Evolutionary conservation across 73 alveolate species (phyloP).

Genomic region (Paramecium tetraurelia): DNA sequence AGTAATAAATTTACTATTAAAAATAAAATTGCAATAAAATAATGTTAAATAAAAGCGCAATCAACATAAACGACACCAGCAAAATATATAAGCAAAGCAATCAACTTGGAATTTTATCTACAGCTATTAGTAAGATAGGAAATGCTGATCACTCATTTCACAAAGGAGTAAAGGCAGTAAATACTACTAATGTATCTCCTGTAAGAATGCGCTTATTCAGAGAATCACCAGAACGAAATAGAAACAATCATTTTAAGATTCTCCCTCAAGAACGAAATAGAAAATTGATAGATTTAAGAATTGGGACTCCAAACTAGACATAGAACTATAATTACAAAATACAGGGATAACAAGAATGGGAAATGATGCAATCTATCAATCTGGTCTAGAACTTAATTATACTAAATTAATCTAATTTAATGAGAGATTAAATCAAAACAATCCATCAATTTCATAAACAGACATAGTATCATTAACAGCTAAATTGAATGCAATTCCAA

Average conservation of each 20-base stretch:
- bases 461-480: not conserved
- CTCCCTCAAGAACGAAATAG: slow-evolving; percentile 19
- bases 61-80: not conserved
- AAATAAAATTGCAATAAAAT: not conserved
- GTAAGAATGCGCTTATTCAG: slow-evolving; percentile 38
- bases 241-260: not conserved
- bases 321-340: slow-evolving; percentile 9
- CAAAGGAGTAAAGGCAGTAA: not conserved
- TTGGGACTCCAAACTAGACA: slow-evolving; percentile 40
- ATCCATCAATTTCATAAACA: not conserved
- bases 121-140: slow-evolving; percentile 17
- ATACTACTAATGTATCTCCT: not conserved
- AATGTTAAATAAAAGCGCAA: not conserved
- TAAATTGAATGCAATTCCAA: slow-evolving; percentile 28
- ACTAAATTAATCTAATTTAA: not conserved
- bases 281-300: slow-evolving; percentile 14
- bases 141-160: not conserved
- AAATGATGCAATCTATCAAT: not conserved
- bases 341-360: not conserved
- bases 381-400: not conserved
- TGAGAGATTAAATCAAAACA: slow-evolving; percentile 12
- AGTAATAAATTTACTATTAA: not conserved
- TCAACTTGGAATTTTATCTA: slow-evolving; percentile 3
- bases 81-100: not conserved
- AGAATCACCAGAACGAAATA: not conserved